Base-by-base conservation (phyloP, 2,329 filamentous ascomycete species). In the Cercospora citrullina region DNA sequence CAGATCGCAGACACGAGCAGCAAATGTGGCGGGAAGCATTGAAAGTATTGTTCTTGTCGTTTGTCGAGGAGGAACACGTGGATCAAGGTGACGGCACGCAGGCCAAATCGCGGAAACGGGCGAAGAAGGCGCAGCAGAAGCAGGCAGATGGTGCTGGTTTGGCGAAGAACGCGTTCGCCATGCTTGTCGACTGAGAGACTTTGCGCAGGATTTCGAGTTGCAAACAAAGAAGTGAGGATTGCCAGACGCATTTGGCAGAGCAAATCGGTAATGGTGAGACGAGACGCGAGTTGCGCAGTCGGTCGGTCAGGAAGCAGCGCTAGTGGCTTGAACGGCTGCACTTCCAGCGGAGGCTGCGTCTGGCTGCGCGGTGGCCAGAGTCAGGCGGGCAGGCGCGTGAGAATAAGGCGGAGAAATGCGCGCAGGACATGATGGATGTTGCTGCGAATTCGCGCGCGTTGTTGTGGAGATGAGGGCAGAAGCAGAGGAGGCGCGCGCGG, bases 121-220 rank as follows among this genome's bases (percentile, higher is more conserved):
- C 63, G 14, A 72, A 71, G 18, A 98, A 86, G 78, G 96, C 82
- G 76, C 97, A 91, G 79, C 97, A 97, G 74, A 45, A 12, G 28
- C 51, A 60, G 23, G 9, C 31, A 5, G 36, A 62, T 1, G 45
- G 60, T 31, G 51, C 26, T 39, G 23, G 33, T 5, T 33, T 71
- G 33, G 67, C 58, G 16, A 42, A 64, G 45, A 72, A 72, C 58
- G 66, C 65, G 21, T 73, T 72, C 53, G 71, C 69, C 6, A 64
- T 72, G 69, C 67, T 73, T n/a, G 65, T 59, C 23, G 69, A 71
- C 4, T 68, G 59, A 69, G 36, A 42, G 36, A n/a, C 36, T n/a
- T 42, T 42, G 36, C 36, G 36, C 16, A 42, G 7, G 33, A 12
- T 16, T 16, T 4, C 33, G 33, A 36, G 33, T 12, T 16, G 33